Conservation (phyloP, 2,329 filamentous ascomycete genomes). For the Diaporthe caulivora region DNA sequence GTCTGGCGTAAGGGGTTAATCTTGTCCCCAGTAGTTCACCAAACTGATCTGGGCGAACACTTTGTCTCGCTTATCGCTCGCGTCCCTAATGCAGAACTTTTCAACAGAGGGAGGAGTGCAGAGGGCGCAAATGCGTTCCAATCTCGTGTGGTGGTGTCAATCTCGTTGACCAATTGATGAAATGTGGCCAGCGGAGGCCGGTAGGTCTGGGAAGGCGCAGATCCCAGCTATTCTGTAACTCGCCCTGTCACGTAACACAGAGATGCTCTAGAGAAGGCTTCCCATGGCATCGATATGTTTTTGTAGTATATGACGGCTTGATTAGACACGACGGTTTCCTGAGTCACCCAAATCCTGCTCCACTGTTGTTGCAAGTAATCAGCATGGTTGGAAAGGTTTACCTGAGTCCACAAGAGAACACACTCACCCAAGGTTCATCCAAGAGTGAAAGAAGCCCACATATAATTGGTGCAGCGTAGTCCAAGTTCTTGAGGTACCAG, state of each 20-base stretch:
- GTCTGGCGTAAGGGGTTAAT: background rate
- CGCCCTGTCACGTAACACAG: background rate
- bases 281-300: slow-evolving; percentile 31
- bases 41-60: slow-evolving; percentile 13
- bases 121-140: background rate
- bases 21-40: slow-evolving; percentile 19
- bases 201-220: slow-evolving; percentile 10
- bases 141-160: slow-evolving; percentile 8
- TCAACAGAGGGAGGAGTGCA: slow-evolving; percentile 9
- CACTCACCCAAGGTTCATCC: slow-evolving; percentile 8
- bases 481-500: slow-evolving; percentile 24
- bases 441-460: background rate
- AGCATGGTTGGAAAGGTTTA: no score
- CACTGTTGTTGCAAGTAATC: background rate
- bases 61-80: slow-evolving; percentile 25
- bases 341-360: slow-evolving; percentile 26
- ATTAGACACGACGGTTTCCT: slow-evolving; percentile 22
- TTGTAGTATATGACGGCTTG: slow-evolving; percentile 11
- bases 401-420: no score
- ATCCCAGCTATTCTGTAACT: slow-evolving; percentile 3
- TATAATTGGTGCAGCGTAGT: slow-evolving; percentile 8
- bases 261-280: slow-evolving; percentile 15
- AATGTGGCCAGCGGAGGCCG: background rate
- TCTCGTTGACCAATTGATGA: slow-evolving; percentile 20
- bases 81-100: slow-evolving; percentile 19